These are phyloP conservation scores for Alternaria brassicicola DNA, from an alignment of 2,329 filamentous ascomycete genomes.

Conservation along the genomic window DNA sequence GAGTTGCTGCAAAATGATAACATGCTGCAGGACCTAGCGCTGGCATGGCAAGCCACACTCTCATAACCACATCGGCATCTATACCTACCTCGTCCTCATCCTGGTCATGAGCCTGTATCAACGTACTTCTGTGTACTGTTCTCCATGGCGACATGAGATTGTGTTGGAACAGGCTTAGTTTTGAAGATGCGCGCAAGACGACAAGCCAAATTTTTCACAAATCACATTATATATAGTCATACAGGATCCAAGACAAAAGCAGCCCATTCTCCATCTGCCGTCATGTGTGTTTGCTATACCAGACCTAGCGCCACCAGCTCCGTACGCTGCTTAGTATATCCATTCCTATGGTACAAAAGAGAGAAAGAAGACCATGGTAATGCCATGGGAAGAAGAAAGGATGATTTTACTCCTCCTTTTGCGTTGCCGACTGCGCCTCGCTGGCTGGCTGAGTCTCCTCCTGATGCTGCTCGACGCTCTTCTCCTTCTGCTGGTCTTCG, in stretches of 20 bases:
- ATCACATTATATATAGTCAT: slow-evolving; percentile 15
- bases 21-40: not conserved
- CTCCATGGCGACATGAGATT: not conserved
- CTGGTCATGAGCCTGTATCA: not conserved
- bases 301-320: slow-evolving; percentile 18
- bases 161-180: not conserved
- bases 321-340: slow-evolving; percentile 18
- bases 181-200: not conserved
- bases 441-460: slow-evolving; percentile 48
- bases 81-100: not conserved
- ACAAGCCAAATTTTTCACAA: not conserved
- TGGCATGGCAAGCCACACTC: not conserved
- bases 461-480: slow-evolving; percentile 46
- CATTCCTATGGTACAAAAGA: slow-evolving; percentile 23
- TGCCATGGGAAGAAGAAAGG: slow-evolving; percentile 2
- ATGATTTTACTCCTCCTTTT: slow-evolving; percentile 22
- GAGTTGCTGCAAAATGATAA: not conserved
- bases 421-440: slow-evolving; percentile 47
- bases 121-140: not conserved
- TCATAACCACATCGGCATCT: not conserved
- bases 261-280: slow-evolving; percentile 3
- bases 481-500: slow-evolving; percentile 54
- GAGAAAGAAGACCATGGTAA: slow-evolving; percentile 4
- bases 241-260: slow-evolving; percentile 10
- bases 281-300: slow-evolving; percentile 2